A percentile compares a stretch with the other conserved stretches of the same genome.
Conservation (phyloP, 2,329 filamentous ascomycete genomes). For the Trichoderma arundinaceum region DNA sequence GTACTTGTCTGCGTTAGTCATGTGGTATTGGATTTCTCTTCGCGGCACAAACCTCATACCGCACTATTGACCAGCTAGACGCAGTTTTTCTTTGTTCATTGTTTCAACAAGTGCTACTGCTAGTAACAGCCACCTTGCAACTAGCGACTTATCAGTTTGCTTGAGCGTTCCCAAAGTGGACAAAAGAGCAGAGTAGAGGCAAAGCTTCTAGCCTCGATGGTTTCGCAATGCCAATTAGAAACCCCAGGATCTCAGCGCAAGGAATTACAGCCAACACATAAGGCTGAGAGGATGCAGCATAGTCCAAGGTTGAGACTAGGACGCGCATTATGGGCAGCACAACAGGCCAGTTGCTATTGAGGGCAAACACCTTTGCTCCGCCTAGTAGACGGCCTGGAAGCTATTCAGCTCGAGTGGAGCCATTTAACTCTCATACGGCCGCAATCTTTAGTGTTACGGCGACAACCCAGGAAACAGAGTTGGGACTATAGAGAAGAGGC, state of each 20-base stretch:
- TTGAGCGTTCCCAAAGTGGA: slow-evolving; percentile 8
- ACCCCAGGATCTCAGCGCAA: neutral
- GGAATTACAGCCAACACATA: neutral
- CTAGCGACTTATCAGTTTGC: slow-evolving; percentile 10
- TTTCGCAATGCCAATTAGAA: neutral
- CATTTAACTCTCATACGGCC: neutral
- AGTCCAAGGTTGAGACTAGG: neutral
- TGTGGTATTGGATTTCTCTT: neutral
- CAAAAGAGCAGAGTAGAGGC: neutral
- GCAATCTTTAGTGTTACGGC: neutral
- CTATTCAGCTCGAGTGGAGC: neutral
- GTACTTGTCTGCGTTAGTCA: neutral
- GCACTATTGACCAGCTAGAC: neutral
- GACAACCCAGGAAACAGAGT: slow-evolving; percentile 2
- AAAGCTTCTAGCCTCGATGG: slow-evolving; percentile 13
- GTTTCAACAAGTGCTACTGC: neutral
- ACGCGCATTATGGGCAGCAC: neutral
- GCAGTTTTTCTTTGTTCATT: neutral
- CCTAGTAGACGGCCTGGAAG: neutral
- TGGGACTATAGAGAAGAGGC: neutral
- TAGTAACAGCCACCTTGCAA: slow-evolving; percentile 10
- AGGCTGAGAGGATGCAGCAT: neutral
- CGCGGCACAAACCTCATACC: neutral
- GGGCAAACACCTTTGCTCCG: neutral
- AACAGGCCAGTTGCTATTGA: neutral